Evolutionary conservation across 2,329 filamentous ascomycete genomes (phyloP).

Genomic region (Nemania bipapillata): DNA sequence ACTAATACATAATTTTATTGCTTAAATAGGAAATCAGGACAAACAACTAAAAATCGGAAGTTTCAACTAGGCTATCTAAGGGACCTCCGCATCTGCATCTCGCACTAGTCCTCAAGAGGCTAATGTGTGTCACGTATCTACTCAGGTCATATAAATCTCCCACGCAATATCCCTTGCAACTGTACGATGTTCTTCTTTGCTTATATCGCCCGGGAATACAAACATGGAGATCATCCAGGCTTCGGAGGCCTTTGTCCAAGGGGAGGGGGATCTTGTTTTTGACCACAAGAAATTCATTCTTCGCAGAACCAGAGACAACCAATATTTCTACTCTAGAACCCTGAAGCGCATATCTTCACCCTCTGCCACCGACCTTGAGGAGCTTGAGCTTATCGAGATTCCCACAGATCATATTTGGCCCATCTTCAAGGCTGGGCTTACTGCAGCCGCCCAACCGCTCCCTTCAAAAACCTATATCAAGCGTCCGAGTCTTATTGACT

Average conservation of each 20-base stretch:
- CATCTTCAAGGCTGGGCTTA: background rate
- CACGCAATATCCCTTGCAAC: too few species aligned
- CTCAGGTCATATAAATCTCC: too few species aligned
- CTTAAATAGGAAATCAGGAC: too few species aligned
- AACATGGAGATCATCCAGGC: background rate
- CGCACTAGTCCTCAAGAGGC: too few species aligned
- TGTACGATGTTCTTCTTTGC: too few species aligned
- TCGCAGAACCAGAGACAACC: background rate
- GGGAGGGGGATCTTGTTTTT: background rate
- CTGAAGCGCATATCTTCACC: background rate
- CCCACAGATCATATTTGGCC: slow-evolving; percentile 14
- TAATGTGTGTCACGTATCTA: too few species aligned
- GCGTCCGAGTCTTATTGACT: slow-evolving; percentile 3
- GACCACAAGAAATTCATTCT: background rate
- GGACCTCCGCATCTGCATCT: too few species aligned
- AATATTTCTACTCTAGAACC: background rate
- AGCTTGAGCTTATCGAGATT: slow-evolving; percentile 8
- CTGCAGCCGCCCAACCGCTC: slow-evolving; percentile 12
- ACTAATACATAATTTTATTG: too few species aligned
- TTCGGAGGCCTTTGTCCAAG: background rate
- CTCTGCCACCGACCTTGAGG: background rate
- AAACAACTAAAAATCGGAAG: too few species aligned
- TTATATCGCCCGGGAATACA: too few species aligned
- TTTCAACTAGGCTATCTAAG: too few species aligned
- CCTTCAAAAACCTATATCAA: slow-evolving; percentile 19